Percentiles rank a stretch among this genome's conserved stretches.
phyloP scores from a whole-genome alignment of 352 stramenopile genomes.

The Globisporangium recalcitrans region DNA sequence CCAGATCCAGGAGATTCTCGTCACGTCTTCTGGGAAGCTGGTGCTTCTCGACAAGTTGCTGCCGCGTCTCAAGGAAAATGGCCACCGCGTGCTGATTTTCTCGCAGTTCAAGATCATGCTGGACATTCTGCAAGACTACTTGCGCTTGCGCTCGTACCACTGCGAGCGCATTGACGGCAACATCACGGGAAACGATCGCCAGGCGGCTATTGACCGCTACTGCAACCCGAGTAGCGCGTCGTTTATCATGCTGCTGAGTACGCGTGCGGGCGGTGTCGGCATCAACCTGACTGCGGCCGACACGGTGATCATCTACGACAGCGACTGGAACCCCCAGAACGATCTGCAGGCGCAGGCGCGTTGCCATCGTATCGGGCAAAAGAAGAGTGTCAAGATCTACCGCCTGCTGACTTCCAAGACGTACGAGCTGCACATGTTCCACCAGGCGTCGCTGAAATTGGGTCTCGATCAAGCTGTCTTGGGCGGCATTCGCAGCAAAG shows the following conservation, averaged over 20 bases:
- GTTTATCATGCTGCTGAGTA: constrained; percentile 99
- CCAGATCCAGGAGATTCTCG: constrained; percentile 85
- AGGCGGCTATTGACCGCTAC: constrained; percentile 92
- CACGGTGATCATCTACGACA: constrained; percentile 95
- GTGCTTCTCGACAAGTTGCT: constrained; percentile 99
- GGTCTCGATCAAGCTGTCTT: constrained; percentile 90
- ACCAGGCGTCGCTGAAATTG: constrained; percentile 89
- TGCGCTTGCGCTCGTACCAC: constrained; percentile 87
- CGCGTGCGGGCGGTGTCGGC: constrained; percentile 95
- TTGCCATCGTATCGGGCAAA: constrained; percentile 92
- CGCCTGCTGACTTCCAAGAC: constrained; percentile 89
- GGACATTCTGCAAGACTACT: constrained; percentile 99
- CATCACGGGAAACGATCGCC: constrained; percentile 95
- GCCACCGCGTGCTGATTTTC: constrained; percentile 98
- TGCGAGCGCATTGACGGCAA: constrained; percentile 98
- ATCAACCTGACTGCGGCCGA: constrained; percentile 95
- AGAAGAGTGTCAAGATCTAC: constrained; percentile 93
- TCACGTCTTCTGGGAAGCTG: constrained; percentile 96
- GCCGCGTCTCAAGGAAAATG: constrained; percentile 92
- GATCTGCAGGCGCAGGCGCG: constrained; percentile 90
- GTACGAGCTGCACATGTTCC: constrained; percentile 93
- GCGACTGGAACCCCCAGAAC: constrained; percentile 98
- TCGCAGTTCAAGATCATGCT: constrained; percentile 99
- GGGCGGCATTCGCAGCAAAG: constrained; percentile 77
- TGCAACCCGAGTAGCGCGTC: constrained; percentile 54